Conservation (phyloP, 768 basidiomycete species). For the Cantharellus anzutake region DNA sequence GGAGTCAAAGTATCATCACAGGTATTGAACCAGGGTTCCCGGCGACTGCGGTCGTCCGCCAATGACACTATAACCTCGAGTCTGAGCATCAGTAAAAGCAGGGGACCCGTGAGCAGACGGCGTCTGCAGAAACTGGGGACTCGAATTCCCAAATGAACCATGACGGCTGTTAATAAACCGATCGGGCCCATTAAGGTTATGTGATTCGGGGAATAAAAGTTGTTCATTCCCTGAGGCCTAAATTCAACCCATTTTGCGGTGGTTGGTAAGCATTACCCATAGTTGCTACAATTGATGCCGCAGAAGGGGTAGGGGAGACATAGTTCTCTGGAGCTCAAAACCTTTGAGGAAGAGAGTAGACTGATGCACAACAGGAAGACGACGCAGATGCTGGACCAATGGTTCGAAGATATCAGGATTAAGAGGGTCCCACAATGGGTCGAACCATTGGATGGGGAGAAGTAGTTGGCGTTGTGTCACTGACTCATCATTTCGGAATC, state of each 20-base stretch:
- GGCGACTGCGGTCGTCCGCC: no score
- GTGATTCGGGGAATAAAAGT: neutral
- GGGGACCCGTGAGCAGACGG: neutral
- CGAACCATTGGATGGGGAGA: constrained; percentile 41
- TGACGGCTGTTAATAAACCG: neutral
- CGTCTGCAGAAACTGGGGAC: neutral
- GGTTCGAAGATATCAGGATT: constrained; percentile 17
- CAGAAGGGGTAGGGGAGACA: neutral
- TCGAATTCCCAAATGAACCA: neutral
- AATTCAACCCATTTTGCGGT: no score
- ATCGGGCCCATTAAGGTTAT: neutral
- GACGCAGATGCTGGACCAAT: constrained; percentile 16
- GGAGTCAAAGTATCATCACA: neutral
- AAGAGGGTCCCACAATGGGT: neutral
- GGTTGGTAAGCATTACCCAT: no score
- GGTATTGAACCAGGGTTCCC: no score
- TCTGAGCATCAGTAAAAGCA: neutral
- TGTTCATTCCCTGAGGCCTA: neutral
- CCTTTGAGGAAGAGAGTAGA: constrained; percentile 17
- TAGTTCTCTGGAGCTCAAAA: neutral
- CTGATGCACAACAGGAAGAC: constrained; percentile 14
- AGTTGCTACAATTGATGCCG: no score
- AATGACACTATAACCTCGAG: neutral
- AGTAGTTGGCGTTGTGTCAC: constrained; percentile 86
- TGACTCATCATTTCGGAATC: constrained; percentile 80